Percentiles rank a stretch among this genome's conserved stretches.
phyloP scores from a whole-genome alignment of 2,329 filamentous ascomycete species.

The Sporothrix dimorphospora region DNA sequence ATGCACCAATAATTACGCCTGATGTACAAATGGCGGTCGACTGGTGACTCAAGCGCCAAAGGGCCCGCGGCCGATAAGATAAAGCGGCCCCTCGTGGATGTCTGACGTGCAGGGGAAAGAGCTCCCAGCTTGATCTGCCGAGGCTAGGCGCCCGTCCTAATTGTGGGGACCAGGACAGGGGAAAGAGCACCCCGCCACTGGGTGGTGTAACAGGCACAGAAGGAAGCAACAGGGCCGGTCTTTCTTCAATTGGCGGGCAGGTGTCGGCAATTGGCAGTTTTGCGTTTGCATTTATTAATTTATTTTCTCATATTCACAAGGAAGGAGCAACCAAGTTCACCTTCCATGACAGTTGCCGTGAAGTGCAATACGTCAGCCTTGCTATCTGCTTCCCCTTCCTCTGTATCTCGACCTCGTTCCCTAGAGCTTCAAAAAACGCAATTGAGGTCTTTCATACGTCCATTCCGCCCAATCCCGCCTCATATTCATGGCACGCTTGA shows the following conservation, averaged over 20 bases:
- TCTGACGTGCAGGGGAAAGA: neutral
- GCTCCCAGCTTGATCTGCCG: neutral
- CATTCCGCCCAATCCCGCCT: neutral
- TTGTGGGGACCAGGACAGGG: neutral
- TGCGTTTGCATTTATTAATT: too few species aligned
- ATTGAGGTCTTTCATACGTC: neutral
- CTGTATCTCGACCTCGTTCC: neutral
- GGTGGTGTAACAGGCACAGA: neutral
- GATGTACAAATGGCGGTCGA: slow-evolving; percentile 11
- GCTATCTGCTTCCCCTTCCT: neutral
- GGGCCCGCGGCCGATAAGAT: slow-evolving; percentile 14
- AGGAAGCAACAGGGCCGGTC: neutral
- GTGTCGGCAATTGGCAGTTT: neutral
- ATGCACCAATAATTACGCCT: neutral
- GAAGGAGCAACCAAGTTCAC: neutral
- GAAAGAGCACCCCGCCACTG: slow-evolving; percentile 6
- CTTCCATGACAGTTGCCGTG: neutral
- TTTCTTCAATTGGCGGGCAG: neutral
- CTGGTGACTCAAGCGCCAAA: slow-evolving; percentile 11
- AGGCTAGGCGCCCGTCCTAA: slow-evolving; percentile 4
- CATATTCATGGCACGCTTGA: neutral
- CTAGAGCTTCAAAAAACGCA: neutral
- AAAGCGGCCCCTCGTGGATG: neutral
- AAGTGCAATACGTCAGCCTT: neutral
- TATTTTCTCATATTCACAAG: neutral